Percentiles rank a stretch among this genome's conserved stretches.
Evolutionary conservation across 345 rosid genomes (phyloP).

Genomic region (Balakata baccata): DNA sequence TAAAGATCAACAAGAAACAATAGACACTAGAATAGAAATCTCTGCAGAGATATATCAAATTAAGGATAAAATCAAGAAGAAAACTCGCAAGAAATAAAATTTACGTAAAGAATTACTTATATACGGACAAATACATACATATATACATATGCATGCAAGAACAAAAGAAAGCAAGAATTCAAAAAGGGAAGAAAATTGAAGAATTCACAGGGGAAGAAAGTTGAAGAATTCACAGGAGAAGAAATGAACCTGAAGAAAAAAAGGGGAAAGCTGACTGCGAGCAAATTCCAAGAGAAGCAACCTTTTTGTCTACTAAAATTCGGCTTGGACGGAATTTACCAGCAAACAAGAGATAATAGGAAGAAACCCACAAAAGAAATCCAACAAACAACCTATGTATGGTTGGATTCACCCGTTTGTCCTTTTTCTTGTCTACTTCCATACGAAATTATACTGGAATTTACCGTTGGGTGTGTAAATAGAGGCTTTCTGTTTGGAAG

Average conservation of each 20-base stretch:
- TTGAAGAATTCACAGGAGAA: not conserved
- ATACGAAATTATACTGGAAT: not conserved
- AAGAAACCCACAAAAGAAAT: not conserved
- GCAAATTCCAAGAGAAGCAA: not conserved
- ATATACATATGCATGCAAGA: not conserved
- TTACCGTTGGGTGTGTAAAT: not conserved
- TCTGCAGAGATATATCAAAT: not conserved
- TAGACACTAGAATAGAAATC: too few relatives aligned
- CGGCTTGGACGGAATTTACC: constrained; percentile 20
- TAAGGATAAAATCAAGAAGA: constrained; percentile 1
- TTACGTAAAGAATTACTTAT: not conserved
- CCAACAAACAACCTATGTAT: not conserved
- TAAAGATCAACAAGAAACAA: constrained; percentile 5
- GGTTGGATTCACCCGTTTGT: constrained; percentile 14
- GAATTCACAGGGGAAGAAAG: not conserved
- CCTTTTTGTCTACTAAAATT: not conserved
- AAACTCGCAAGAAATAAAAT: not conserved
- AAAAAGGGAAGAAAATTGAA: not conserved
- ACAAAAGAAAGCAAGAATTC: not conserved
- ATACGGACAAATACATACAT: too few relatives aligned
- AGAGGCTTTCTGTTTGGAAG: constrained; percentile 26
- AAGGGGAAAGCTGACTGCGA: constrained; percentile 12
- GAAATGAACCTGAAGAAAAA: constrained; percentile 21
- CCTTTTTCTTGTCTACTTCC: not conserved
- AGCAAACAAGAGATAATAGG: constrained; percentile 1